Evolutionary conservation across 2,329 filamentous ascomycete species (phyloP), one percentile per base, ranked within the genome.

Genomic region (Aquanectria penicillioides): DNA sequence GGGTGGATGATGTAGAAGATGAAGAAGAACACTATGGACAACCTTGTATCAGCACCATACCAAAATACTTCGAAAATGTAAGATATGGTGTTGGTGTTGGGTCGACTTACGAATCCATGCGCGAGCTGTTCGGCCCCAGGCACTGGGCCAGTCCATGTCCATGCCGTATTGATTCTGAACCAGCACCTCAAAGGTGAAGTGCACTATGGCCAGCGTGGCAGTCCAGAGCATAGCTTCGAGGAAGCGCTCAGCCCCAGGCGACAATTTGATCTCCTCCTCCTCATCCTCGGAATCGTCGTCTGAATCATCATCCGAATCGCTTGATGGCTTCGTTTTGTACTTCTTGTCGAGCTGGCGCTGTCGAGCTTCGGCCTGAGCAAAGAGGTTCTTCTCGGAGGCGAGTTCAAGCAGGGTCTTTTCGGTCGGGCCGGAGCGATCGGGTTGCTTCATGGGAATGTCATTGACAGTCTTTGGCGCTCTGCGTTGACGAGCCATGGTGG

Each of bases 101-200:
- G n/a, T n/a, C 6, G 47, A 64, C 78, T 59, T 77, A 89, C 86
- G 79, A 22, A 80, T 68, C 67, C 85, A 81, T 0, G 86, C 84
- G 34, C 80, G 81, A 1, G 76, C 69, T 2, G 86, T 81, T 41
- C 89, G 82, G 46, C 70, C 69, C 11, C 81, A 65, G 3, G 93
- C 82, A 20, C 79, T 74, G 1, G 70, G 55, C 87, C 88, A 92
- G 4, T 82, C 72, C 3, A 93, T 81, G 2, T 86, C 82, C 61
- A 87, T 81, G n/a, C 87, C 86, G 69, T 92, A 95, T 75, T 95
- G 92, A 66, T 89, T 84, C 73, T 93, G 90, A 18, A 93, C 90
- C 10, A 95, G 80, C 31, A 93, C 87, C 71, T 94, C 91, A 49
- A 95, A 82, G 0, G 89, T 92, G 66, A 93, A 88, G 72, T 94